Conservation (phyloP, 2,329 filamentous ascomycete species). For the Phialophora macrospora region DNA sequence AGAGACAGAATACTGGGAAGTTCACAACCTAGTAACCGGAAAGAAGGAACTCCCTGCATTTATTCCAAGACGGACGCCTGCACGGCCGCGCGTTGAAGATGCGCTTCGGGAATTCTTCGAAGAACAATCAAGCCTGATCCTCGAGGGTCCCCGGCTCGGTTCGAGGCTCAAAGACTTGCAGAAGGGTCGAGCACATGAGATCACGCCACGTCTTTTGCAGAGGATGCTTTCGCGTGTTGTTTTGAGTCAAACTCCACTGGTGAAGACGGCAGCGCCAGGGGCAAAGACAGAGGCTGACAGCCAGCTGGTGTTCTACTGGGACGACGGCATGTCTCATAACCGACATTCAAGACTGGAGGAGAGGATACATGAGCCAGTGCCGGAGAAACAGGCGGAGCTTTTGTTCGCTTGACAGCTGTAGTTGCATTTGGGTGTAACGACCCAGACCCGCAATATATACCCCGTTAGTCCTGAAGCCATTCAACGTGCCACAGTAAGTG, state of each 20-base stretch:
- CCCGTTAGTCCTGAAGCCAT: background rate
- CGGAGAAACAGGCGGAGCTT: conserved; percentile 12
- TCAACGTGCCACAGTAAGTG: background rate
- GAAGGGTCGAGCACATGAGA: conserved; percentile 47
- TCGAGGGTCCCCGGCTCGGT: conserved; percentile 46
- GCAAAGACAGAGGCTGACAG: background rate
- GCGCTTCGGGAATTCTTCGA: conserved; percentile 24
- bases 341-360: background rate
- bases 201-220: conserved; percentile 48
- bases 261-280: conserved; percentile 3
- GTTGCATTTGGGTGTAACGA: background rate
- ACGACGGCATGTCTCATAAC: conserved; percentile 20
- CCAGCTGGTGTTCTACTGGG: conserved; percentile 25
- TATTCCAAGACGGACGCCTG: conserved; percentile 37
- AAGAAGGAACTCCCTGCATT: conserved; percentile 42
- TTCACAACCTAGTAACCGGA: conserved; percentile 44
- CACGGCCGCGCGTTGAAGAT: conserved; percentile 33
- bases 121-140: conserved; percentile 43
- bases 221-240: conserved; percentile 34
- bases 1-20: conserved; percentile 43
- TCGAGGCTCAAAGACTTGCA: conserved; percentile 44
- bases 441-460: background rate
- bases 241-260: conserved; percentile 32
- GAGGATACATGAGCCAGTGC: conserved; percentile 5
- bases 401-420: conserved; percentile 18